Base-by-base conservation (phyloP, 129 eudicot species). In the Solidago caesia region DNA sequence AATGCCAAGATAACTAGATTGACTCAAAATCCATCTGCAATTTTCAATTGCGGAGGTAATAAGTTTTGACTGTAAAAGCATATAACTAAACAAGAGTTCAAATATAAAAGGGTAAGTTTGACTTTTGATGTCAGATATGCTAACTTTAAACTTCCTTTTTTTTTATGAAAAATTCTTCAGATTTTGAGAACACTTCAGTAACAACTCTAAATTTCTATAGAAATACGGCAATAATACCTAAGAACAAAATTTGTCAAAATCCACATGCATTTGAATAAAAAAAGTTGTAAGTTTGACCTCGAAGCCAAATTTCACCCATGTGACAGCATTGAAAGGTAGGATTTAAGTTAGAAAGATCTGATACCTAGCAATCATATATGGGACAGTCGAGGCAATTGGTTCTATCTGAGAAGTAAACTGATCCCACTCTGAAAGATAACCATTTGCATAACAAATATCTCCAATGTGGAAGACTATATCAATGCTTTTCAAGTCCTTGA, bases 371-470 rank as follows among this genome's bases (percentile, higher is more conserved):
- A 84, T 65, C 97, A 91, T 91, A 65, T 88, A 91, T 16, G 97
- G 97, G 27, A 86, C 83, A 44, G 73, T 42, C 27, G 94, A 86
- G 52, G 94, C 86, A 57, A 91, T 82, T 56, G 95, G 89, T 82
- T 88, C 91, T 14, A 88, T 74, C 68, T 88, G 94, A 26, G 91
- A 77, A 26, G 97, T 90, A 45, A 91, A 91, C 39, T 91, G 97
- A 63, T 91, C 97, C 97, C 97, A 90, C 65, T 90, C 94, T 29
- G 94, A 90, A 44, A 90, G 81, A 74, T 88, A 90, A 7, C 96
- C 96, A 44, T 80, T 87, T 42, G 93, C 96, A 82, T 90, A 87
- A 59, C 83, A 77, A n/a, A 91, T 76, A 81, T 91, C 97, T 59
- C 97, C 97, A 74, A 85, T 91, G 76, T 87, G 97, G 71, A 91